Evolutionary conservation across 257 asterid species (phyloP), one percentile per base, ranked within the genome.

Genomic region (Jasminum sambac): DNA sequence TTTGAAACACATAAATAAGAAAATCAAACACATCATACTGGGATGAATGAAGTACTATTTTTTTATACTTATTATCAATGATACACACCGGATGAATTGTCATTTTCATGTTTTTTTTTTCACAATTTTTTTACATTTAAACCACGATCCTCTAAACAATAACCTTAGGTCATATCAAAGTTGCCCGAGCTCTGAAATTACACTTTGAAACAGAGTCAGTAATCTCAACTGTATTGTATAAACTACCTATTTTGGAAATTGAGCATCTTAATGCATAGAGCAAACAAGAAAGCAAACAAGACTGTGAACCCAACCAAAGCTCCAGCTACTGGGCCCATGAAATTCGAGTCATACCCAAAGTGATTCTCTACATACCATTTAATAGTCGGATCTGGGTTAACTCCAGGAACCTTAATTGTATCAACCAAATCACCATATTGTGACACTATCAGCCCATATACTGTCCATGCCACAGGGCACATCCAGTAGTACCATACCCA

Each of bases 401-500:
- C 46, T 26, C 78, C 87, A 9, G 81, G 72, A 2, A 78, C 90
- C 8, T 0, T 13, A 23, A 88, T 82, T 6, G 50, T 42, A 0
- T 59, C 69, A 72, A 71, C 83, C 16, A 80, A n/a, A 60, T 88
- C 90, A 11, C 92, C 90, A 19, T 86, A 88, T 50, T 88, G 92
- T 6, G 90, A 81, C 25, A 83, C 74, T 8, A 89, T 85, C 65
- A 77, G 17, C 12, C 96, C 96, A 10, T 89, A 82, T 0, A 89
- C 86, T 8, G 91, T 87, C 91, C 91, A 89, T 1, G 96, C 91
- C 73, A 85, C 72, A 0, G 94, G 96, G 55, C 87, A 85, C n/a
- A 81, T 81, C 94, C 94, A 87, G 74, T 87, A 84, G 66, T 89
- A 89, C 94, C 96, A 89, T 6, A 78, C 57, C 96, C 94, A 89